Conservation (phyloP, 176 grass and related monocot species). For the Chrysopogon serrulatus region DNA sequence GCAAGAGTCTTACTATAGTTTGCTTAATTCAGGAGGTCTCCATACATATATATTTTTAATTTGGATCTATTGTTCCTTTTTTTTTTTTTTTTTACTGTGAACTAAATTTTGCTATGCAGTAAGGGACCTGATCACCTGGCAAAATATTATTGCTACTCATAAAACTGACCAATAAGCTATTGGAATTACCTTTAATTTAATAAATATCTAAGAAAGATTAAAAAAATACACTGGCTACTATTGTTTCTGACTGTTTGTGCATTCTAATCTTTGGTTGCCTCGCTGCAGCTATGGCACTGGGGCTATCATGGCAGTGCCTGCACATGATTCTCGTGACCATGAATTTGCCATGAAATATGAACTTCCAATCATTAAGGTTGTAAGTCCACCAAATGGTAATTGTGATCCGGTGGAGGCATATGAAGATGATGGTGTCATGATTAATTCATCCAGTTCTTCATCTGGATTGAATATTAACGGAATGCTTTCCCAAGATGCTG, state of each 20-base stretch:
- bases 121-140: background rate
- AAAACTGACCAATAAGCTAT: background rate
- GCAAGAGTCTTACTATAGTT: background rate
- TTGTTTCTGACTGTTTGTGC: background rate
- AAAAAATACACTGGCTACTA: background rate
- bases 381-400: slow-evolving; percentile 47
- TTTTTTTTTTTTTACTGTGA: background rate
- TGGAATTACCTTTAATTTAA: background rate
- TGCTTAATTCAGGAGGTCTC: slow-evolving; percentile 15
- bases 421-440: slow-evolving; percentile 69
- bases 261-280: slow-evolving; percentile 1
- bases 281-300: slow-evolving; percentile 85
- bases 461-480: slow-evolving; percentile 81
- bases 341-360: slow-evolving; percentile 75
- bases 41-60: background rate
- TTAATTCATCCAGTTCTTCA: slow-evolving; percentile 72
- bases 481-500: slow-evolving; percentile 81
- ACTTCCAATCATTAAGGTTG: slow-evolving; percentile 77
- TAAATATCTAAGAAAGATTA: background rate
- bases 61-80: background rate
- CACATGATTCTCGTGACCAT: slow-evolving; percentile 89
- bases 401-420: slow-evolving; percentile 47
- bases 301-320: slow-evolving; percentile 97
- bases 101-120: background rate
- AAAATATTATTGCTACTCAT: background rate